These are phyloP conservation scores for Colletotrichum filicis DNA, from an alignment of 2,329 filamentous ascomycete genomes.

Conservation along the genomic window DNA sequence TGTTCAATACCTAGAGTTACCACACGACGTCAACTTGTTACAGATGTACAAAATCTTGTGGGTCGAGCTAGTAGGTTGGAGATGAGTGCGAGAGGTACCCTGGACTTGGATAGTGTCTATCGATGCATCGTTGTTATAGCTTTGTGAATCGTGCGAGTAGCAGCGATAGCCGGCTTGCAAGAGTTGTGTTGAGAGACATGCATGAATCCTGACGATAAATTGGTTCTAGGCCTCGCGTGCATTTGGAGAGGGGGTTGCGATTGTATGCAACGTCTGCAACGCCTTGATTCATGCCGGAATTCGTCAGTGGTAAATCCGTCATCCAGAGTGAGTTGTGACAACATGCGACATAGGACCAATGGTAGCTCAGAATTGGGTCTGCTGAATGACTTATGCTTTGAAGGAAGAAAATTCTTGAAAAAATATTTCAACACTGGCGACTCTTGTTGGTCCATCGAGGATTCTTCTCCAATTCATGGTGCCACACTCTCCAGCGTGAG, in stretches of 20 bases:
- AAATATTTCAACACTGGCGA: conserved; percentile 1
- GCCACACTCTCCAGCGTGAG: conserved; percentile 14
- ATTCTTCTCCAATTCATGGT: conserved; percentile 20
- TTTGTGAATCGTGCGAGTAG: conserved; percentile 5
- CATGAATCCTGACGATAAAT: conserved; percentile 1
- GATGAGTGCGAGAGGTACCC: not conserved
- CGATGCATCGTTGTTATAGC: not conserved
- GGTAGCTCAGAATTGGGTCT: not conserved
- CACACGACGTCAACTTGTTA: conserved; percentile 2
- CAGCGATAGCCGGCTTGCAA: not conserved
- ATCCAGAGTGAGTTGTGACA: conserved; percentile 3
- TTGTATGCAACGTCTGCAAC: conserved; percentile 17
- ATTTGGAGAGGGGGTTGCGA: not conserved
- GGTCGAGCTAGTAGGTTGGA: conserved; percentile 3
- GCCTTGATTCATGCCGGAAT: conserved; percentile 12
- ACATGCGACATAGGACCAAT: not conserved
- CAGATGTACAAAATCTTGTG: not conserved
- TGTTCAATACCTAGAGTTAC: not conserved
- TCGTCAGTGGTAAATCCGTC: not conserved
- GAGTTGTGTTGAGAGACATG: not conserved
- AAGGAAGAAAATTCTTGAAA: not conserved
- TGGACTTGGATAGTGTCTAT: not conserved
- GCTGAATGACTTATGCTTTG: conserved; percentile 11
- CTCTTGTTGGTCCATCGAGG: conserved; percentile 11
- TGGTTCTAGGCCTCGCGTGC: not conserved